Evolutionary conservation across 768 basidiomycete species (phyloP), one percentile per base, ranked within the genome.

Genomic region (Amanita inopinata): DNA sequence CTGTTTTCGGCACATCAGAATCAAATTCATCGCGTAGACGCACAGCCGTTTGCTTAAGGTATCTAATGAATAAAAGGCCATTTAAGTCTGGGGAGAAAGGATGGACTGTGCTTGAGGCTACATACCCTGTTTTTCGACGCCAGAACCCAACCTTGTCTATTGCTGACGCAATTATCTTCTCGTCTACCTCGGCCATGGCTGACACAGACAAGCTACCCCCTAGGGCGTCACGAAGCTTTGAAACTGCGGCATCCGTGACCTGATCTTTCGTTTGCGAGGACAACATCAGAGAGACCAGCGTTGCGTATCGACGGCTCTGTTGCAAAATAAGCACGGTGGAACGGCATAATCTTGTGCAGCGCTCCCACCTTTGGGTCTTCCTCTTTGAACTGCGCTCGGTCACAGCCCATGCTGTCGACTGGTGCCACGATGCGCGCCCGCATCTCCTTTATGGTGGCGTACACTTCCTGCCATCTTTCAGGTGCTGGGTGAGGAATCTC

Each of bases 201-300:
- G 80, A 71, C 1, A 93, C 65, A 1, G 80, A 81, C 17, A 99
- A 58, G n/a, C 75, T 80, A 0, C 88, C 89, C 1, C 88, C 86
- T 2, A 99, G 58, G 0, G 78, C 75, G 1, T 57, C 55, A 12
- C 90, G 80, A 2, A 97, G 71, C 46, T 82, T 85, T 2, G 63
- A 56, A 1, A 93, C 75, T 0, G 93, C 93, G 0, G 81, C 75
- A 43, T 85, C 76, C 0, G 85, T 90, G 12, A 91, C 82, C 52
- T 87, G 79, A 56, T 94, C 92, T 53, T 93, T 97, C 3, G 94
- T 97, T 58, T 98, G 94, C 1, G 90, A 90, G 7, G 87, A 91
- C 2, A 98, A 73, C 90, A 97, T 96, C 33, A 99, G 69, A 2
- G 92, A 89, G 5, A 99, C 75, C 15, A 99, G 77, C 3, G 83